phyloP scores from a whole-genome alignment of 2,329 filamentous ascomycete species.

The Xylaria sp. region DNA sequence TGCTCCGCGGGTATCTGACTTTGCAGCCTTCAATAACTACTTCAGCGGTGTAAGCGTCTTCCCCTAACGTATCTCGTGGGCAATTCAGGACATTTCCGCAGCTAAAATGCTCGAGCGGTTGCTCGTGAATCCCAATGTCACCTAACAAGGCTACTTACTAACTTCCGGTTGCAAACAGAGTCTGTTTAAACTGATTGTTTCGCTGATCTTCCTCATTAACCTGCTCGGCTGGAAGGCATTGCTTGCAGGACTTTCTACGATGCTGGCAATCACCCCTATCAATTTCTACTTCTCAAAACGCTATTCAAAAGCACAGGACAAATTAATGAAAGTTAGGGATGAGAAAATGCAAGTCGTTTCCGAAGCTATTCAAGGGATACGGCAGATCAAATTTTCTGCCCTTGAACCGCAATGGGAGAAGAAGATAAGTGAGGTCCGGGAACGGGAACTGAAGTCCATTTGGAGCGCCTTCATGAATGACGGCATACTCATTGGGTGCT shows the following conservation, averaged over 20 bases:
- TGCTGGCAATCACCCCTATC: constrained; percentile 66
- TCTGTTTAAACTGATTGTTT: constrained; percentile 65
- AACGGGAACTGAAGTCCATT: constrained; percentile 67
- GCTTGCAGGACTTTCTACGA: constrained; percentile 65
- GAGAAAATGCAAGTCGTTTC: constrained; percentile 75
- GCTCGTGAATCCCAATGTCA: not conserved
- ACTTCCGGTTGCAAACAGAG: constrained; percentile 36
- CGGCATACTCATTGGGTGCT: constrained; percentile 64
- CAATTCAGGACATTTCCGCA: not conserved
- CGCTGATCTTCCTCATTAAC: constrained; percentile 66
- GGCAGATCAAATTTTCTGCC: constrained; percentile 84
- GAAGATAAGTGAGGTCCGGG: constrained; percentile 66
- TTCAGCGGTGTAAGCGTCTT: constrained; percentile 58
- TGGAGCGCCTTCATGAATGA: constrained; percentile 70
- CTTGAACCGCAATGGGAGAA: constrained; percentile 74
- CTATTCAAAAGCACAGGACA: constrained; percentile 67
- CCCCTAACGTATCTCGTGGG: no score
- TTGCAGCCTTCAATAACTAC: constrained; percentile 66
- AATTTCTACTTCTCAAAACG: constrained; percentile 69
- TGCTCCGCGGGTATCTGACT: constrained; percentile 68
- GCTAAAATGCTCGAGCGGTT: not conserved
- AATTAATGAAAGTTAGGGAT: constrained; percentile 75
- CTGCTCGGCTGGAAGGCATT: constrained; percentile 74
- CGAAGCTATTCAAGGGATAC: constrained; percentile 76
- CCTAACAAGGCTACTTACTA: not conserved